Conservation (phyloP, 768 basidiomycete species). For the Rhodotorula diobovata region DNA sequence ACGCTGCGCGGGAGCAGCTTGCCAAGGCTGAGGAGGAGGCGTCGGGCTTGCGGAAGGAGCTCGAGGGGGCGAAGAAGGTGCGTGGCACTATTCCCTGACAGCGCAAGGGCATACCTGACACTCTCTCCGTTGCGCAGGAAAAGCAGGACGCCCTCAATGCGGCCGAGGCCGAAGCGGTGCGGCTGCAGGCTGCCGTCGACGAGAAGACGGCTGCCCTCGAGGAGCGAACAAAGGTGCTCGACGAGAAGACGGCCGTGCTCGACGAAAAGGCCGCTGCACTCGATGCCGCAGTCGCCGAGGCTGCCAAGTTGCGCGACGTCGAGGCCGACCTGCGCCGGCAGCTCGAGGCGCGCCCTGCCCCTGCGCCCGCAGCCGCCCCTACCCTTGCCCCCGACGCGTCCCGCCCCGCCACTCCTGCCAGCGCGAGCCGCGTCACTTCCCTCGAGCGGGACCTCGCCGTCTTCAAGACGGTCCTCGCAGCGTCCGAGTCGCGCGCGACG, state of each 20-base stretch:
- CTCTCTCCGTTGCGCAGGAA: background rate
- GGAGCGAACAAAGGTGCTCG: background rate
- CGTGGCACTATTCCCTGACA: background rate
- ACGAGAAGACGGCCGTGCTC: background rate
- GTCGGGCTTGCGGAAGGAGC: background rate
- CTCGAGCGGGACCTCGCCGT: conserved; percentile 28
- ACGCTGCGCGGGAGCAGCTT: background rate
- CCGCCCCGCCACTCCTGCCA: background rate
- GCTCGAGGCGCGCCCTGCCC: background rate
- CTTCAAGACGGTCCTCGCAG: conserved; percentile 36
- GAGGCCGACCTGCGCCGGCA: conserved; percentile 14
- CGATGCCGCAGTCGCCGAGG: conserved; percentile 32
- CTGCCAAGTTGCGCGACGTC: background rate
- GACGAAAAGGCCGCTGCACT: background rate
- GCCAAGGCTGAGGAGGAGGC: background rate
- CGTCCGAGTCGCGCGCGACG: conserved; percentile 37
- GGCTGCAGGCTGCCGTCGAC: background rate
- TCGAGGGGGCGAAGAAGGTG: background rate
- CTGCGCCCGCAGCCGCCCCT: background rate
- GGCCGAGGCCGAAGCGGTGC: conserved; percentile 32
- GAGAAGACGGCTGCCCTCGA: too few species aligned
- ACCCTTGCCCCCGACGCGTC: background rate
- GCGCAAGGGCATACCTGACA: background rate
- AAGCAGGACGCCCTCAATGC: background rate
- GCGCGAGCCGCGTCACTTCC: background rate